These are phyloP conservation scores for Fonsecaea multimorphosa DNA, from an alignment of 2,329 filamentous ascomycete species.

Conservation along the genomic window DNA sequence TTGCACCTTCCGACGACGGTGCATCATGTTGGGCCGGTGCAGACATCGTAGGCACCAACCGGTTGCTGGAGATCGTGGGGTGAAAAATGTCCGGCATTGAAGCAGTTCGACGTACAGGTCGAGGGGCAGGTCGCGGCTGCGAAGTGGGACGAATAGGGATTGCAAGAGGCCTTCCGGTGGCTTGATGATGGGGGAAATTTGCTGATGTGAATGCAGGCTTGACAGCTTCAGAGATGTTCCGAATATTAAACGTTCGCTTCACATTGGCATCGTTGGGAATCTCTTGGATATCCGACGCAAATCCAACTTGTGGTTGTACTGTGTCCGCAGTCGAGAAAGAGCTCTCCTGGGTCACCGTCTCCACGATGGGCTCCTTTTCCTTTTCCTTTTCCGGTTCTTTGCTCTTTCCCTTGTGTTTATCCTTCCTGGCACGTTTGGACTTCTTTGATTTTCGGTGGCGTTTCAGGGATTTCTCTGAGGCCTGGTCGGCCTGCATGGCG, in stretches of 20 bases:
- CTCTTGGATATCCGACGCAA: conserved; percentile 53
- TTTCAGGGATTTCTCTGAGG: conserved; percentile 42
- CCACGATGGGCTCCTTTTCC: conserved; percentile 39
- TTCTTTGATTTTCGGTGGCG: conserved; percentile 43
- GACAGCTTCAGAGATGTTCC: conserved; percentile 66
- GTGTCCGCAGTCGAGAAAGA: conserved; percentile 20
- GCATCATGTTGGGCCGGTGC: conserved; percentile 58
- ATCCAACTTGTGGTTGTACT: conserved; percentile 60
- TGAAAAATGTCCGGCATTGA: conserved; percentile 74
- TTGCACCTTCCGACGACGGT: conserved; percentile 21
- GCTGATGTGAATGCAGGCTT: conserved; percentile 44
- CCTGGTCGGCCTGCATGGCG: conserved; percentile 33
- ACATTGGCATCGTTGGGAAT: conserved; percentile 41
- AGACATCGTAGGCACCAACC: conserved; percentile 34
- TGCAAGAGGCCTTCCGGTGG: conserved; percentile 34
- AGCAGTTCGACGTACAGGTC: conserved; percentile 65
- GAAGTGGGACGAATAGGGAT: conserved; percentile 36
- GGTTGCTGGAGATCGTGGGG: conserved; percentile 35
- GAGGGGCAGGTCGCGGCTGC: conserved; percentile 53
- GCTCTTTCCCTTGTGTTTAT: conserved; percentile 30
- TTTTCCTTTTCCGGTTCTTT: conserved; percentile 48
- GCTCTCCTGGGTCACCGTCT: conserved; percentile 15
- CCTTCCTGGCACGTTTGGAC: conserved; percentile 31
- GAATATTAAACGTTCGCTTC: conserved; percentile 62
- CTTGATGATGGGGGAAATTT: conserved; percentile 39